Base-by-base conservation (phyloP, 208 protist genomes). In the Trypanosoma platydactyli region DNA sequence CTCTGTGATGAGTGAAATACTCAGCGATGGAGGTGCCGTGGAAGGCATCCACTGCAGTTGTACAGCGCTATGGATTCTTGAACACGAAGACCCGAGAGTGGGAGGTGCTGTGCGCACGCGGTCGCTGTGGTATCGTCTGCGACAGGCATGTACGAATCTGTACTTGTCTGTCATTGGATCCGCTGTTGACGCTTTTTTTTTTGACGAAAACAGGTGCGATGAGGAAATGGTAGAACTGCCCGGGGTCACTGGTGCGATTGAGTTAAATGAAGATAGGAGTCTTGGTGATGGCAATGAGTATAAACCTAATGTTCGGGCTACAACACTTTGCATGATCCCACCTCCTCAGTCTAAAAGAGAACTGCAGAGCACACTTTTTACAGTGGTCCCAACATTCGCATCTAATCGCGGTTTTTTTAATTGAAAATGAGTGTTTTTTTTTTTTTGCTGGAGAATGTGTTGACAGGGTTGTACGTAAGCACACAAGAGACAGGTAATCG, bases 371-470 rank as follows among this genome's bases (percentile, higher is more conserved):
- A 84, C 80, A 18, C 71, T 92, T 58, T 92, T 89, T 66, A 84
- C 46, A 22, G 51, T 89, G 7, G 81, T 76, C 56, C 66, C 68
- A 48, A 87, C 89, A 79, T 87, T 88, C 73, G 60, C 64, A 5
- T 78, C 80, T 1, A 78, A 89, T 30, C 83, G 73, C 46, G 48
- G 64, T 50, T 89, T 71, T 53, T 64, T 92, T 29, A n/a, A 81
- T 86, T 51, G 83, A 88, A 69, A 77, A 89, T 75, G 84, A 84
- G 24, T 87, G 79, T 65, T 67, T 92, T 7, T 25, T 87, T 76
- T 65, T 67, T 92, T 7, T 25, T 78, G 24, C 20, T 92, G 11
- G 70, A 81, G 54, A 93, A 90, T 68, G 68, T 62, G 12, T 56
- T 88, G 20, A 93, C 83, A 13, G 75, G 73, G 29, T 82, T 93